Evolutionary conservation across 305 asterid species (phyloP).

Genomic region (Plantago coronopus): DNA sequence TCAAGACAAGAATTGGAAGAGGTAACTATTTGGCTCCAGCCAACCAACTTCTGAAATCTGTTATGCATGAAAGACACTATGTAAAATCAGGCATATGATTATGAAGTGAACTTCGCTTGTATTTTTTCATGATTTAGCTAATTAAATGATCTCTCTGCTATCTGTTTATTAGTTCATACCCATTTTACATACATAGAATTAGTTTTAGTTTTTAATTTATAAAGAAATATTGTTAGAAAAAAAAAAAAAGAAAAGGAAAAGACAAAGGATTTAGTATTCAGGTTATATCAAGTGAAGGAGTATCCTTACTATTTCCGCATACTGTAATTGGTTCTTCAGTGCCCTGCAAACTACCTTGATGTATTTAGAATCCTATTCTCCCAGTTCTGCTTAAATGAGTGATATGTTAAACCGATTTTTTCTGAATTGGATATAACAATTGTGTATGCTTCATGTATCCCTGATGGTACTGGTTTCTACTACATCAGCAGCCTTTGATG

Average conservation of each 20-base stretch:
- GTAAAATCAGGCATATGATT: no score
- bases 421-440: no score
- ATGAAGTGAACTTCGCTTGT: background rate
- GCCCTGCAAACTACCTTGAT: background rate
- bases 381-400: background rate
- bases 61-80: background rate
- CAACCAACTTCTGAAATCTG: background rate
- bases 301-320: no score
- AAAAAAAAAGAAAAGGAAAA: no score
- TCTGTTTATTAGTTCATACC: background rate
- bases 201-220: background rate
- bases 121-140: background rate
- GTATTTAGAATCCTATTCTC: background rate
- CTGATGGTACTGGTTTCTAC: no score
- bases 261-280: no score
- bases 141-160: background rate
- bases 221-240: no score
- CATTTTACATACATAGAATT: background rate
- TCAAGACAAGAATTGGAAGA: background rate
- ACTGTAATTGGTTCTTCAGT: background rate
- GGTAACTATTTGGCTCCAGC: conserved; percentile 14
- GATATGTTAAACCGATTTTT: no score
- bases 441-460: no score
- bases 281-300: background rate
- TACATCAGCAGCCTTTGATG: no score